Base-by-base conservation (phyloP, 495 filamentous ascomycete genomes). In the Aspergillus egyptiacus region DNA sequence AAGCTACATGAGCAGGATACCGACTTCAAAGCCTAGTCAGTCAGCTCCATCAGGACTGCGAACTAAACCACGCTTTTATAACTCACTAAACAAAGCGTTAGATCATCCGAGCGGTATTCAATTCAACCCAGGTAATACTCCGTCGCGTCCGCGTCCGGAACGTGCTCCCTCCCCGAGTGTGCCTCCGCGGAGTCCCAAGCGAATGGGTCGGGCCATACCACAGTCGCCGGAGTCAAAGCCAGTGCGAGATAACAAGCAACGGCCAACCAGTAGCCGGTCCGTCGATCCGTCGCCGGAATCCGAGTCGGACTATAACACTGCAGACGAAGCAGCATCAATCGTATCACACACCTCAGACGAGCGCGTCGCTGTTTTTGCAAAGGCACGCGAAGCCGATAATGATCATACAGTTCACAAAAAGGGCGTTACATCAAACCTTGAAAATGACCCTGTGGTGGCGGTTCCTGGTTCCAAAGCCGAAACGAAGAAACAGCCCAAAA, bases 241-340 rank as follows among this genome's bases (percentile, higher is more conserved):
- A 13, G 10, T 15, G 5, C 17, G 34, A 1, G 35, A 35, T 6
- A 18, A 22, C 10, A 25, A 35, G 14, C 31, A 10, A 27, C 19
- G 14, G 6, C 46, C n/a, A 14, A 54, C 48, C 11, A 58, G 46
- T 35, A 42, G 57, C 31, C 33, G 54, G 8, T 53, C 60, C 5
- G 39, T 39, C 6, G 38, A 18, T 18, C 56, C 50, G 10, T 63
- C 58, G 9, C 48, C 47, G 1, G 55, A 59, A 0, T 39, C 38
- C 37, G 46, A 49, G 46, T 58, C 66, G 10, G 66, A 59, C 33
- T 71, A 71, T 31, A 59, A 71, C 15, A 71, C 68, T 4, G 68
- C 68, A 19, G 64, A 70, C 14, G 68, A 71, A 49, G 55, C 57
- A 38, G 42, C 50, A 10, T 56, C 66, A 10, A 54, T 44, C 11